These are phyloP conservation scores for Aspergillus aculeatus DNA, from an alignment of 2,329 filamentous ascomycete species.

Conservation along the genomic window DNA sequence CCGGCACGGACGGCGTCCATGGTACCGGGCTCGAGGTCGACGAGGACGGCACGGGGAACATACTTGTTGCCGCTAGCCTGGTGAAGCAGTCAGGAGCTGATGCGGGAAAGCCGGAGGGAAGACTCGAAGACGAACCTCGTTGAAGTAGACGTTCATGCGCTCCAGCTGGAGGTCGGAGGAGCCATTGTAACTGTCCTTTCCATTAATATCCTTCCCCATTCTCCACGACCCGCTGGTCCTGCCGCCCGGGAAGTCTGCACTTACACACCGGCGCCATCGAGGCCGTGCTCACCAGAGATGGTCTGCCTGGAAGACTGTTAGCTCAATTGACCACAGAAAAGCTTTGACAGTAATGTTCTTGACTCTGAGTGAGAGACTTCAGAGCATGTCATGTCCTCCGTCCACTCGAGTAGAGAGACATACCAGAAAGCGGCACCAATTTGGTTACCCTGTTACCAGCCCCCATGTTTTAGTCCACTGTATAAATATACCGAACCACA, in stretches of 20 bases:
- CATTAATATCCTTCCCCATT: constrained; percentile 24
- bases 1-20: constrained; percentile 99
- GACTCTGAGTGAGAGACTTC: not conserved
- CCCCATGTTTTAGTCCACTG: constrained; percentile 14
- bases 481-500: constrained; percentile 2
- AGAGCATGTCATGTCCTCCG: not conserved
- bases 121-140: constrained; percentile 60
- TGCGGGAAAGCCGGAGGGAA: not conserved
- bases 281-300: constrained; percentile 88
- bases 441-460: constrained; percentile 84
- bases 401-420: constrained; percentile 33
- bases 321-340: constrained; percentile 18
- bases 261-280: constrained; percentile 95
- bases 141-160: constrained; percentile 99
- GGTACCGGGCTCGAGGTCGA: constrained; percentile 98
- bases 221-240: constrained; percentile 3
- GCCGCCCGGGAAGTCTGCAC: constrained; percentile 40
- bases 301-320: constrained; percentile 63
- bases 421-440: constrained; percentile 99
- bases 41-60: constrained; percentile 97
- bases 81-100: constrained; percentile 10
- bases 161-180: constrained; percentile 98
- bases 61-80: constrained; percentile 85
- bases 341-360: not conserved
- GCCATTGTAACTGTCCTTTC: constrained; percentile 76